Conservation (phyloP, 1,284 basidiomycete genomes). For the Testicularia cyperi region DNA sequence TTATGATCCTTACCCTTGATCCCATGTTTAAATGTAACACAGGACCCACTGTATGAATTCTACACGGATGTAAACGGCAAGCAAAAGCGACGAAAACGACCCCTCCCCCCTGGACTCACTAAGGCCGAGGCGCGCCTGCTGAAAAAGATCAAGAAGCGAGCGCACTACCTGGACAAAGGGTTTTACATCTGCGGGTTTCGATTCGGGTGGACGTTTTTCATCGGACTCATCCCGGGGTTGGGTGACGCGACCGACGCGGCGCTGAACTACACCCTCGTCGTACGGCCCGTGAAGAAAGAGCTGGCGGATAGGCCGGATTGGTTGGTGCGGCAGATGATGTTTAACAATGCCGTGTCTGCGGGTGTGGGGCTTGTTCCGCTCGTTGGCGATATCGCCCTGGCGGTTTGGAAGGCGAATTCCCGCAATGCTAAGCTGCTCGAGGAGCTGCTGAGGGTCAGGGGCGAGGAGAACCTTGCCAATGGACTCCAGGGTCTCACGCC, state of each 20-base stretch:
- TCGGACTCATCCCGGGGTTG: conserved; percentile 72
- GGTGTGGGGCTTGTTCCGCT: conserved; percentile 75
- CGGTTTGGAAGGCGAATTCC: conserved; percentile 83
- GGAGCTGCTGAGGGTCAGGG: conserved; percentile 40
- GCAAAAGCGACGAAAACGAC: conserved; percentile 70
- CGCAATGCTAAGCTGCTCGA: conserved; percentile 69
- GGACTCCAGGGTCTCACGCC: conserved; percentile 43
- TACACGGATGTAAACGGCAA: conserved; percentile 71
- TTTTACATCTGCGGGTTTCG: conserved; percentile 78
- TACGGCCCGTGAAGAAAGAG: conserved; percentile 71
- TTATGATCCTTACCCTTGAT: not conserved
- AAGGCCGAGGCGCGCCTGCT: conserved; percentile 73
- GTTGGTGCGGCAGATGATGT: conserved; percentile 65
- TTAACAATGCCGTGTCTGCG: conserved; percentile 76
- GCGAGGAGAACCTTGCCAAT: conserved; percentile 46
- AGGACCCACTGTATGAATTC: conserved; percentile 78
- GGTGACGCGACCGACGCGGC: conserved; percentile 70
- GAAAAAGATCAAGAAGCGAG: conserved; percentile 65
- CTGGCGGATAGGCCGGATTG: conserved; percentile 65
- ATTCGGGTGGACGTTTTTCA: conserved; percentile 72
- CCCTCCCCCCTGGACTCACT: conserved; percentile 75
- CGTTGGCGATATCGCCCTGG: conserved; percentile 73
- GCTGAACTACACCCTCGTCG: conserved; percentile 76
- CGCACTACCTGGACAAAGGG: conserved; percentile 88
- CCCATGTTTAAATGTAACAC: not conserved